Conservation (phyloP, 805 yeast species). For the Zygosaccharomyces kombuchaensis region DNA sequence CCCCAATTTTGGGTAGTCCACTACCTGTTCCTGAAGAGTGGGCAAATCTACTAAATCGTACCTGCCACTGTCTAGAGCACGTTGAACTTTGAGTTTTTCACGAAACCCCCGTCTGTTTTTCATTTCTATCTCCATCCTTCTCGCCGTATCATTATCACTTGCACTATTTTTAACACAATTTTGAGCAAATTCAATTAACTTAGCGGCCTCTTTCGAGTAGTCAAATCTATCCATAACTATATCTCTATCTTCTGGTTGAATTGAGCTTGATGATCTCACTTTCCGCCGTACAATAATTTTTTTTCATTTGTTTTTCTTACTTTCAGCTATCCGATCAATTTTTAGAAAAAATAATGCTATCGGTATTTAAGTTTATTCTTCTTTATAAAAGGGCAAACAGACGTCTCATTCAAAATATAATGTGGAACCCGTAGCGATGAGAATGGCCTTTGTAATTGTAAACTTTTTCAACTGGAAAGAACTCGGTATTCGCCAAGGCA, state of each 20-base stretch:
- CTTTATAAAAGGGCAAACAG: not conserved
- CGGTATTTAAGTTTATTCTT: not conserved
- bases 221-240: constrained; percentile 1
- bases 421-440: constrained; percentile 21
- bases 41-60: constrained; percentile 1
- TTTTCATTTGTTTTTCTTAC: not conserved
- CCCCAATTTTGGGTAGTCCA: not conserved
- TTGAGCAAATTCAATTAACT: constrained; percentile 10
- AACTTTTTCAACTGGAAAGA: constrained; percentile 27
- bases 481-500: constrained; percentile 16
- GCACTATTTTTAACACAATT: not conserved
- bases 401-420: not conserved
- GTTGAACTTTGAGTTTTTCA: not conserved
- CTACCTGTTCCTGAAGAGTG: not conserved
- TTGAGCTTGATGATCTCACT: not conserved
- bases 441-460: constrained; percentile 24
- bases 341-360: not conserved
- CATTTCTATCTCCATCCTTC: constrained; percentile 2
- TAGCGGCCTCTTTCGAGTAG: constrained; percentile 10
- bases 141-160: not conserved
- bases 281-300: not conserved
- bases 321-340: not conserved
- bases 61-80: not conserved
- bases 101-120: not conserved
- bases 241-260: not conserved